These are phyloP conservation scores for Candida namnaoensis DNA, from an alignment of 805 yeast genomes.

Conservation along the genomic window DNA sequence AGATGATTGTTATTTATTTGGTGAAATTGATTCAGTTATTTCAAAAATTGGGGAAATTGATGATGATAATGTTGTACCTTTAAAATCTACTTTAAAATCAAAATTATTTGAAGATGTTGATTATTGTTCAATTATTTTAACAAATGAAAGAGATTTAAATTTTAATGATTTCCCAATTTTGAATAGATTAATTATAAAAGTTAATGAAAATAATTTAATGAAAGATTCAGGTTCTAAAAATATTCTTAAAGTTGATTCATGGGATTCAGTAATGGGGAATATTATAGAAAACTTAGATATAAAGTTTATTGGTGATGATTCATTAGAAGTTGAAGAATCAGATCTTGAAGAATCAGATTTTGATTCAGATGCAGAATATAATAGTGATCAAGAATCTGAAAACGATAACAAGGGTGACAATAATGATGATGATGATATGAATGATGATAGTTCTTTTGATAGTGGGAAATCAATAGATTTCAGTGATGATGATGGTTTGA, in stretches of 20 bases:
- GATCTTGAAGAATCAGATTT: slow-evolving; percentile 1
- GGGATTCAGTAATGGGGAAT: slow-evolving; percentile 19
- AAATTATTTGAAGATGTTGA: not conserved
- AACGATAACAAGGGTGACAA: not conserved
- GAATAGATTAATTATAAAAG: slow-evolving; percentile 8
- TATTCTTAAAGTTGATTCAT: slow-evolving; percentile 4
- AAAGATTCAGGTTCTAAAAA: not conserved
- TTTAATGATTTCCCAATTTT: slow-evolving; percentile 5
- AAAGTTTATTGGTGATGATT: slow-evolving; percentile 2
- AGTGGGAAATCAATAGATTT: too few species aligned
- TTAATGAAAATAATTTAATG: not conserved
- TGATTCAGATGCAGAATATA: slow-evolving; percentile 8
- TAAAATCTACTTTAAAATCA: not conserved
- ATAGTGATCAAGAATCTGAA: not conserved
- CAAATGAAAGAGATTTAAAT: not conserved
- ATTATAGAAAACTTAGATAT: slow-evolving; percentile 9
- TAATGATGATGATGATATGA: not conserved
- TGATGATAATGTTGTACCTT: too few species aligned
- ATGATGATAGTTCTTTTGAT: not conserved
- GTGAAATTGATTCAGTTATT: slow-evolving; percentile 1
- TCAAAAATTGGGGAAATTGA: not conserved
- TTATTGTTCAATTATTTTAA: not conserved
- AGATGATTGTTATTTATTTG: slow-evolving; percentile 2
- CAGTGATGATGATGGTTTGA: too few species aligned
- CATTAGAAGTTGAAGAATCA: too few species aligned